Base-by-base conservation (phyloP, 768 basidiomycete genomes). In the Boletus vinaceobasis region DNA sequence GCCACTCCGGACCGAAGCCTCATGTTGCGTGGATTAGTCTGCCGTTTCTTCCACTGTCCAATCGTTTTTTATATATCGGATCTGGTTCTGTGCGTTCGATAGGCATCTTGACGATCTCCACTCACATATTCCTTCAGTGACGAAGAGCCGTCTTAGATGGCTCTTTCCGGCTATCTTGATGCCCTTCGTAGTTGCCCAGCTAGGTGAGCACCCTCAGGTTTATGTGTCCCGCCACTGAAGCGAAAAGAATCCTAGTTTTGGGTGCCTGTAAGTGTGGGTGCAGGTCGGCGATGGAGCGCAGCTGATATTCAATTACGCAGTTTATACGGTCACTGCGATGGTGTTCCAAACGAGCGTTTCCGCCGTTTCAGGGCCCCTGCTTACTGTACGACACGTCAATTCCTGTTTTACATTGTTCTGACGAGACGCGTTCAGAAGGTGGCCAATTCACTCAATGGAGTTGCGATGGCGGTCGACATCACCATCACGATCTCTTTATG, bases 31-130 rank as follows among this genome's bases (percentile, higher is more conserved):
- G 49, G 39, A 37, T 29, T 40, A 68, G 65, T 63, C 63, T 10
- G 33, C 45, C 4, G 55, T 66, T 58, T 60, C 60, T 19, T 50
- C 47, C 42, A 44, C 66, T 7, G 60, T 65, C 31, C 63, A 66
- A 40, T 60, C 60, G 21, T 65, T 60, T 52, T 66, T 67, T 60
- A 65, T 65, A 53, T 65, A 55, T 52, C 60, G 63, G 14, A 60
- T 68, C 38, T 66, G 61, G 66, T 54, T 10, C 15, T 32, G 65
- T 63, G 53, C 23, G 65, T 65, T 37, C 23, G 32, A 44, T 33
- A 3, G 2, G 8, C 35, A 6, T 48, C 57, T 55, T 45, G 44
- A 15, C 7, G 36, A 42, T 14, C 15, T 32, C 15, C 14, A 33
- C 40, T 52, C 26, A 59, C 17, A 21, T 7, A 7, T 48, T 5